Base-by-base conservation (phyloP, 164 flowering plant genomes). In the Sedum album region DNA sequence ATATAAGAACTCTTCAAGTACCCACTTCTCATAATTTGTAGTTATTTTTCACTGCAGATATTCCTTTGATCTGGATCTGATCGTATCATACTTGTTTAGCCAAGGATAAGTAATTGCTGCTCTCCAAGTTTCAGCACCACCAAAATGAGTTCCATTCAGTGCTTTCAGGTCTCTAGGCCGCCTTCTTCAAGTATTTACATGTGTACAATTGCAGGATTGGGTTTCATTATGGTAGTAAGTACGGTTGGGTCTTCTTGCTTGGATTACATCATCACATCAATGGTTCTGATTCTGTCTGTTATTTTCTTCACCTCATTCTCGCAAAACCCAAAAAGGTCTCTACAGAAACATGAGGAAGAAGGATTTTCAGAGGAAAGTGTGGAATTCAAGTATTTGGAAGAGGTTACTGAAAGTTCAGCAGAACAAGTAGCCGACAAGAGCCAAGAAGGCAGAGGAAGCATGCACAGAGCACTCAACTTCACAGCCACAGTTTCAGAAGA, bases 161-260 rank as follows among this genome's bases (percentile, higher is more conserved):
- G 31, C 28, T 9, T 21, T 23, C 62, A 26, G 33, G 33, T 30
- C 17, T 13, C 31, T 57, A 57, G 33, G n/a, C 31, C n/a, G n/a
- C n/a, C n/a, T n/a, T n/a, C 62, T 57, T 57, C 62, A 57, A 57
- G 17, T 57, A 1, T 10, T 26, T 57, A 14, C 33, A 57, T 26
- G 62, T 30, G 17, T 28, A 57, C 28, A 20, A 28, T 57, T n/a
- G 41, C 39, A 31, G 66, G 66, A 11, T 62, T 36, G 36, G 39
- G 36, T 28, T 30, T 62, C 26, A 14, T 65, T 20, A 14, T 21
- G 6, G 20, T 65, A 21, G 1, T n/a, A n/a, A n/a, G n/a, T n/a
- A n/a, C 67, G n/a, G 67, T 15, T 65, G 42, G 67, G 67, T 65
- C 31, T 65, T 65, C 21, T 17, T 25, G 67, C 42, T 18, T n/a